Conservation (phyloP, 225 moss, liverwort and hornwort genomes). For the Neckera pumila region DNA sequence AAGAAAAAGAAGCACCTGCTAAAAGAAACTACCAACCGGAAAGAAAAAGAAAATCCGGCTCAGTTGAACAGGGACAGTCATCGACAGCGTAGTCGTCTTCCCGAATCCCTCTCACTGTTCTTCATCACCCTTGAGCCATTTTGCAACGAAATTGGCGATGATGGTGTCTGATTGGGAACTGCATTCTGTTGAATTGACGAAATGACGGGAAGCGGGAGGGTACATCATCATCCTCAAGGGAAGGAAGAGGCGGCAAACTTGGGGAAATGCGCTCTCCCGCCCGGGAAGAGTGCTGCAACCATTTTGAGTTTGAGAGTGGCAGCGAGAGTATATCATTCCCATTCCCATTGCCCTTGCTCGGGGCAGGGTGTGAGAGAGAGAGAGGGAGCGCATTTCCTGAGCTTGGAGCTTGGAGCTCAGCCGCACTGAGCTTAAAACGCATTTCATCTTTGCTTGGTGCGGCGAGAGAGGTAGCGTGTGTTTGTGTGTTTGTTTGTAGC, state of each 20-base stretch:
- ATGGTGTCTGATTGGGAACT: not conserved
- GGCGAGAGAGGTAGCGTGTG: not conserved
- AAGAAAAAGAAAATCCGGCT: not conserved
- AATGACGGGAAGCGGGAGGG: not conserved
- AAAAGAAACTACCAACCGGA: not conserved
- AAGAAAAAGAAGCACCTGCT: not conserved
- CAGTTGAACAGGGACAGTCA: not conserved
- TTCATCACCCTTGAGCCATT: not conserved
- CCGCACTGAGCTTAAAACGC: not conserved
- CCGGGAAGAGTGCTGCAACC: not conserved
- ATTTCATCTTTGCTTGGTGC: not conserved
- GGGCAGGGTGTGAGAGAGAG: not conserved
- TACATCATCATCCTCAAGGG: not conserved
- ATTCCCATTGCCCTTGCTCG: not conserved
- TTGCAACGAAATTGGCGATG: not conserved
- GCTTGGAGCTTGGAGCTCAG: not conserved
- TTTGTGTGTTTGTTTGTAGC: not conserved
- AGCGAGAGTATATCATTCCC: not conserved
- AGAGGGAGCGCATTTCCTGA: too few relatives aligned
- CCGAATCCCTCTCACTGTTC: not conserved
- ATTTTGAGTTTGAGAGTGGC: not conserved
- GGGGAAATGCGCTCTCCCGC: not conserved
- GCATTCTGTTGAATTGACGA: not conserved
- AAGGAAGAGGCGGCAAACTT: conserved; percentile 3
- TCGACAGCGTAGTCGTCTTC: not conserved